Base-by-base conservation (phyloP, 495 filamentous ascomycete species). In the Hapsidospora chrysogenum region DNA sequence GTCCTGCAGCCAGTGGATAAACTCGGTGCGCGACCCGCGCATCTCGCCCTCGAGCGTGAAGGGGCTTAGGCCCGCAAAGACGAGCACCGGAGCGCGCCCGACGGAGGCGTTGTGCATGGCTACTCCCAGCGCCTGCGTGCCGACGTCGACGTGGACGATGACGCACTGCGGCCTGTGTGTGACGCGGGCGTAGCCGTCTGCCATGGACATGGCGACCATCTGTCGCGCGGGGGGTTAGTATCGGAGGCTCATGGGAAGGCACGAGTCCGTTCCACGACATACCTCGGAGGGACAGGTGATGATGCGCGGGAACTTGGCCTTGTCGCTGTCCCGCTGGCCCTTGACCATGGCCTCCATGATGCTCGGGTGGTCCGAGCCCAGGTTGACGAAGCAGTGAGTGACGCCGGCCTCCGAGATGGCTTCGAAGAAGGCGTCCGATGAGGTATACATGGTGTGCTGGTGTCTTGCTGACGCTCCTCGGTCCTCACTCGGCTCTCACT, bases 121-220 rank as follows among this genome's bases (percentile, higher is more conserved):
- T 1, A 86, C 86, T 16, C 76, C 87, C 1, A 72, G 48, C 2
- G 84, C 86, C 56, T 96, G 87, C 0, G 87, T 96, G 25, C 87
- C 87, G 9, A 96, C 87, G 51, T 96, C 87, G 37, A 96, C 87
- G 53, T 96, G 87, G 4, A 96, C 78, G 40, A 96, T 87, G 3
- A 96, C 86, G 40, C 76, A 80, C 53, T 96, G 87, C 0, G 85
- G 82, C 42, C 83, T 74, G 32, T 74, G 69, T 15, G 85, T 93
- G 5, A 86, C 54, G 31, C 87, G 83, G 3, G 87, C 87, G 52
- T 86, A 94, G 41, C 85, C 87, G 51, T 96, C 86, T 14, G 87
- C 87, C 80, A 93, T 93, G 31, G 86, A 94, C 41, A 96, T 74
- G 31, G 87, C 87, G 4, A 96, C 87, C 87, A 95, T 96, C 81